Percentiles rank a stretch among this genome's conserved stretches.
phyloP scores from a whole-genome alignment of 257 asterid species.

The Prunella vulgaris region DNA sequence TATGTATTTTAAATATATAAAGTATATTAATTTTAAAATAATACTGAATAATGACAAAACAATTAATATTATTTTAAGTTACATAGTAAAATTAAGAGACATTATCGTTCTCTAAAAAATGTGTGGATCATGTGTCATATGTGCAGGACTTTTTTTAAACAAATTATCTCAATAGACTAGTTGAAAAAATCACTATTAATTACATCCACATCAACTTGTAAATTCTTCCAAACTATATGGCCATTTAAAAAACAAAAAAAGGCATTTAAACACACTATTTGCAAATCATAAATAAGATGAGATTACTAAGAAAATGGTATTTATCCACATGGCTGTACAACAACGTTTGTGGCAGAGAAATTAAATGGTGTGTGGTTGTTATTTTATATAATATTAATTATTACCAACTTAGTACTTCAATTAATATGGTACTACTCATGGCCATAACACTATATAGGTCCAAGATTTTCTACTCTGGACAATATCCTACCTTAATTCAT shows the following conservation, averaged over 20 bases:
- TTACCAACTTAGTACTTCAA: constrained; percentile 36
- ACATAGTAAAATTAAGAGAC: no score
- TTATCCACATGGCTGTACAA: constrained; percentile 28
- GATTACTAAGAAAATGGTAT: constrained; percentile 18
- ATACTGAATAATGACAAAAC: no score
- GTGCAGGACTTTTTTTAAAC: no score
- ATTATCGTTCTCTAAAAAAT: no score
- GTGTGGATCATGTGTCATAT: no score
- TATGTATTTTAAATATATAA: no score
- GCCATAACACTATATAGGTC: constrained; percentile 19
- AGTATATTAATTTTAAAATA: no score
- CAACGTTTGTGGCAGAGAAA: constrained; percentile 56
- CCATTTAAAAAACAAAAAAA: background rate
- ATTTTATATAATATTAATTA: constrained; percentile 18
- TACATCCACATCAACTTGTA: background rate
- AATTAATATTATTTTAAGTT: no score
- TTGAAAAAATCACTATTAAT: background rate
- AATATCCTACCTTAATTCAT: constrained; percentile 19
- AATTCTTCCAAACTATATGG: background rate
- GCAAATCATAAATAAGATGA: background rate
- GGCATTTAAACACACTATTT: no score
- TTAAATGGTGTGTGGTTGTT: constrained; percentile 40
- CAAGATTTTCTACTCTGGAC: constrained; percentile 32
- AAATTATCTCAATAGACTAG: background rate
- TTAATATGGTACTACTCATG: constrained; percentile 25